These are phyloP conservation scores for Rhynchospora tenuis DNA, from an alignment of 176 grass and related monocot genomes.

Conservation along the genomic window DNA sequence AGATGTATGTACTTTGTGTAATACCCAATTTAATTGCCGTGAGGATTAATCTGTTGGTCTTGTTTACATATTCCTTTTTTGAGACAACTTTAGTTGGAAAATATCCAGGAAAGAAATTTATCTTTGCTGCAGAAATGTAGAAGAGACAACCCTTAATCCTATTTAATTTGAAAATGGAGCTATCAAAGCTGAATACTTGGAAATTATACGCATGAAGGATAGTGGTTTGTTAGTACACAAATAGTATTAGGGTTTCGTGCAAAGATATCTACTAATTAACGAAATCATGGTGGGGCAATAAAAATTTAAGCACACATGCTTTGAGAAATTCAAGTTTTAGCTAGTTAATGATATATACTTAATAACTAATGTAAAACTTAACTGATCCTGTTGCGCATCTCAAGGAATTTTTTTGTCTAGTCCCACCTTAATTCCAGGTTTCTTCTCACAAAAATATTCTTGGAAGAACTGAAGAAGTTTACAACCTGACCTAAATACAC, in stretches of 20 bases:
- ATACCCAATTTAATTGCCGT: too few relatives aligned
- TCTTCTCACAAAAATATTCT: neutral
- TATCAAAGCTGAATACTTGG: neutral
- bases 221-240: neutral
- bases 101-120: too few relatives aligned
- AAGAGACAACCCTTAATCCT: neutral
- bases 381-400: neutral
- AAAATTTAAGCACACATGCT: neutral
- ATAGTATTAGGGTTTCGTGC: neutral
- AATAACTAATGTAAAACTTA: neutral
- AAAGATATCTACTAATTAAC: neutral
- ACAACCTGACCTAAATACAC: too few relatives aligned
- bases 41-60: too few relatives aligned
- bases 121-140: too few relatives aligned
- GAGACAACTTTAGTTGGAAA: too few relatives aligned
- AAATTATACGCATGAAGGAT: neutral
- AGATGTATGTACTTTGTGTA: too few relatives aligned
- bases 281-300: slow-evolving; percentile 1
- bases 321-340: neutral
- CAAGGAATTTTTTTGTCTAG: slow-evolving; percentile 12
- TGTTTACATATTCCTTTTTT: too few relatives aligned
- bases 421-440: neutral
- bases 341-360: neutral
- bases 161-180: too few relatives aligned
- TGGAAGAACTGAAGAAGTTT: neutral